phyloP scores from a whole-genome alignment of 768 basidiomycete species.

The Agrocybe chaxingu region DNA sequence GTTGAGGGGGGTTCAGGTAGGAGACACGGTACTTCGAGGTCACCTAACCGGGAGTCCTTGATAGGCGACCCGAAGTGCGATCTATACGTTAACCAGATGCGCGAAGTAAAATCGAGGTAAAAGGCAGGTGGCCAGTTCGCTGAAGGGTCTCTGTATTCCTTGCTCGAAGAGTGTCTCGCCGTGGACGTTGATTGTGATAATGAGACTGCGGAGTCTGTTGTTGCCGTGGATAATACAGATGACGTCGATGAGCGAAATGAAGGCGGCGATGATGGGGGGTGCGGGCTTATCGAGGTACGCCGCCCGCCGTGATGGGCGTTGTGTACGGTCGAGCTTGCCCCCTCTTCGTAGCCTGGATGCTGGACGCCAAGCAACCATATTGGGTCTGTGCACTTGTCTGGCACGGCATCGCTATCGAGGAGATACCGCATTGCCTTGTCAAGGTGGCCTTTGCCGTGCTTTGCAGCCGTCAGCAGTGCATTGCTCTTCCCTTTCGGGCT shows the following conservation, averaged over 20 bases:
- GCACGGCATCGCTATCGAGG: constrained; percentile 85
- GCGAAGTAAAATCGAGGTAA: constrained; percentile 84
- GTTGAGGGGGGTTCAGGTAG: too few species aligned
- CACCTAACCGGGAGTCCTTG: constrained; percentile 48
- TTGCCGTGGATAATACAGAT: constrained; percentile 20
- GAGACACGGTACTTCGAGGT: constrained; percentile 18
- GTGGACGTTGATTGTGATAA: constrained; percentile 14
- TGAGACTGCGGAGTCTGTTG: constrained; percentile 19
- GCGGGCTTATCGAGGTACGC: neutral
- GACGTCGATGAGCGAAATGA: constrained; percentile 43
- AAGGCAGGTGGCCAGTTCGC: constrained; percentile 78
- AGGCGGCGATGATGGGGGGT: constrained; percentile 29
- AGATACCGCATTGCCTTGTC: constrained; percentile 87
- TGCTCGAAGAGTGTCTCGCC: neutral
- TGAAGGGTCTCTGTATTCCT: constrained; percentile 31
- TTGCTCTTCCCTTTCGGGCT: constrained; percentile 20
- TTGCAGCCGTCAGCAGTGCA: constrained; percentile 64
- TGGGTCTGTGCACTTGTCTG: constrained; percentile 75
- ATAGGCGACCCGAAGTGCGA: constrained; percentile 77
- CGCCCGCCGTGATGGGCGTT: neutral
- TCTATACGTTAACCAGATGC: constrained; percentile 92
- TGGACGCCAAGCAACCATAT: constrained; percentile 90
- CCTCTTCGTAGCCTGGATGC: constrained; percentile 67
- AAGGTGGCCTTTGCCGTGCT: constrained; percentile 70
- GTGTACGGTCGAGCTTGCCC: too few species aligned